Evolutionary conservation across 805 yeast species (phyloP).

Genomic region (Metschnikowia henanensis): DNA sequence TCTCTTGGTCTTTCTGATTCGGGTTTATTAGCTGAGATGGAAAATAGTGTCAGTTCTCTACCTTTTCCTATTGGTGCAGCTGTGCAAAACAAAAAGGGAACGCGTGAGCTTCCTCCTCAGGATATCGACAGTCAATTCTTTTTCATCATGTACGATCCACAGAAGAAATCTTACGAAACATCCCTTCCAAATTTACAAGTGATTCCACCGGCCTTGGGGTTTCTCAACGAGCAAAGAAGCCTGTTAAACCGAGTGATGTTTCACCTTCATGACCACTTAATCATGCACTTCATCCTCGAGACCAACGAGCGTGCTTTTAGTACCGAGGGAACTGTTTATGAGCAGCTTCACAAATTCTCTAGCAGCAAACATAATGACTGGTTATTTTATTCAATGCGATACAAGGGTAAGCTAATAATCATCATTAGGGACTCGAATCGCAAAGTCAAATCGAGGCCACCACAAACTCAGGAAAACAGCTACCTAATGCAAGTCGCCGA

Average conservation of each 20-base stretch:
- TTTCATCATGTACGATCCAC: constrained; percentile 32
- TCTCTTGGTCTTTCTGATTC: constrained; percentile 5
- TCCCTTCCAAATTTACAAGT: constrained; percentile 39
- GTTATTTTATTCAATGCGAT: constrained; percentile 40
- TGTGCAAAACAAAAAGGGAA: constrained; percentile 5
- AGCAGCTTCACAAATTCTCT: constrained; percentile 42
- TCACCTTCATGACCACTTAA: constrained; percentile 40
- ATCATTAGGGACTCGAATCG: constrained; percentile 36
- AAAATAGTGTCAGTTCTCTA: constrained; percentile 32
- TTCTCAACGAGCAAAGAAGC: background rate
- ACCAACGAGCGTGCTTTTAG: constrained; percentile 25
- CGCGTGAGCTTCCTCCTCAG: background rate
- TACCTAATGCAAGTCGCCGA: constrained; percentile 20
- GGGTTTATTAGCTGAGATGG: constrained; percentile 12
- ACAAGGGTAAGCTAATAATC: constrained; percentile 30
- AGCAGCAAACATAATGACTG: constrained; percentile 38
- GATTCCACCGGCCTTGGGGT: background rate
- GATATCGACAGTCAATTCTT: constrained; percentile 37
- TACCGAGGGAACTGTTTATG: constrained; percentile 22
- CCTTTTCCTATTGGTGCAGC: constrained; percentile 23
- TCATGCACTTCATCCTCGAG: constrained; percentile 29
- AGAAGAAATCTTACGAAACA: constrained; percentile 26
- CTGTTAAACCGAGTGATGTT: constrained; percentile 17
- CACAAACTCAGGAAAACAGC: constrained; percentile 12
- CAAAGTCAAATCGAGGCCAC: constrained; percentile 15